Base-by-base conservation (phyloP, 2,329 filamentous ascomycete genomes). In the Biscogniauxia sp. region DNA sequence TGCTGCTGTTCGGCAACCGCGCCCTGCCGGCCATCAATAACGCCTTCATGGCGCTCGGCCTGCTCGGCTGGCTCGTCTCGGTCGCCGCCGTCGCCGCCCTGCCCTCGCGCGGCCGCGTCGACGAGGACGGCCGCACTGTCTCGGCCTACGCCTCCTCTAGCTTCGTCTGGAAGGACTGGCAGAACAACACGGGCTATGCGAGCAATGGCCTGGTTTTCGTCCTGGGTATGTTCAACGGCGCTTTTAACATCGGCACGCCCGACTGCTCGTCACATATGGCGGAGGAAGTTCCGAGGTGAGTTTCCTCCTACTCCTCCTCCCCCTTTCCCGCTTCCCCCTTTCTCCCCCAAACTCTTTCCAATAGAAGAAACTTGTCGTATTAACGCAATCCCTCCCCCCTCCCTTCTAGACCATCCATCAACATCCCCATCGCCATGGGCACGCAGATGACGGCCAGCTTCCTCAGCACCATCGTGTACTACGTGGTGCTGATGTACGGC, bases 201-300 rank as follows among this genome's bases (percentile, higher is more conserved):
- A 65, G 37, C 15, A 45, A 77, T 32, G 77, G 76, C 0, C 77
- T 80, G 58, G 77, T 79, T 1, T 79, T 79, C 50, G 56, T 62
- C n/a, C 25, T 56, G 0, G 64, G 64, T 41, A 67, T 67, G 65
- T 53, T 63, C n/a, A 91, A 91, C 67, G 88, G 87, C 11, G 88
- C 88, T 2, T 91, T 85, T 70, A 83, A 84, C 52, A 84, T 91
- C 11, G 89, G 88, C 6, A 84, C 85, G 1, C 84, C 87, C 0
- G 88, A 91, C 69, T 84, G 85, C 54, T 83, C 86, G 1, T 84
- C 84, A 1, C 88, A 90, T 69, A 71, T 89, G 50, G 83, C 85
- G 0, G 87, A 90, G 71, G 87, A 90, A 71, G 87, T 89, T 50
- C 85, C 79, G 0, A 63, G n/a, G 37, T 45, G 37, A 45, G 37